A percentile compares a stretch with the other conserved stretches of the same genome.
phyloP scores from a whole-genome alignment of 148 eudicot species.

The Beta vulgaris region DNA sequence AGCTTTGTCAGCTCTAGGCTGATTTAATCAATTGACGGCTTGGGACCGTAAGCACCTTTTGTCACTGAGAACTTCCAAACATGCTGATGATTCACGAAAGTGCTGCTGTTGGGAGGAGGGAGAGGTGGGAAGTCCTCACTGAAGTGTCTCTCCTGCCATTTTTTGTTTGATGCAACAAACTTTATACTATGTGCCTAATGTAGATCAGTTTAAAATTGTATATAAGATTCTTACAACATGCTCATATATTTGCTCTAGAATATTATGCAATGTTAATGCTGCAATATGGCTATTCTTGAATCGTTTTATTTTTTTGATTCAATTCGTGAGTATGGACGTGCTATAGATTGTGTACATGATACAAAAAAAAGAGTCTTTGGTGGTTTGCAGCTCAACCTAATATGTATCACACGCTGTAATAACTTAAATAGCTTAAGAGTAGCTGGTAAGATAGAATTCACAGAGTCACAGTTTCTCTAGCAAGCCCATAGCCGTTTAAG shows the following conservation, averaged over 20 bases:
- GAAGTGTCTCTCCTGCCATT: neutral
- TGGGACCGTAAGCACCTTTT: too few relatives aligned
- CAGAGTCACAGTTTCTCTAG: neutral
- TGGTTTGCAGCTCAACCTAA: neutral
- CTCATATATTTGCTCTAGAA: neutral
- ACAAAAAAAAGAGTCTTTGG: too few relatives aligned
- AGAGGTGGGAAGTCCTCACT: too few relatives aligned
- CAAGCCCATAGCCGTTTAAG: neutral
- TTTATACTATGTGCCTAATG: neutral
- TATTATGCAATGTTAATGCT: neutral
- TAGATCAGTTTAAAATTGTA: neutral
- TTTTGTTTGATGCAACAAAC: neutral
- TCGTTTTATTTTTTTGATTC: neutral
- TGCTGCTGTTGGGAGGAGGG: too few relatives aligned
- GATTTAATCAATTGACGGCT: neutral
- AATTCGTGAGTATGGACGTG: neutral
- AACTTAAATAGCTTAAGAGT: neutral
- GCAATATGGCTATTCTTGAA: neutral
- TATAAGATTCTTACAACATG: neutral
- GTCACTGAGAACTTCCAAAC: too few relatives aligned
- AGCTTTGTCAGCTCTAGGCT: neutral
- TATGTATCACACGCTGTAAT: neutral
- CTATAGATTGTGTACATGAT: too few relatives aligned
- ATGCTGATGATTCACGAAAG: too few relatives aligned
- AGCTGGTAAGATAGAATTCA: neutral